Conservation (phyloP, 2,329 filamentous ascomycete genomes). For the Fusarium pilosicola region DNA sequence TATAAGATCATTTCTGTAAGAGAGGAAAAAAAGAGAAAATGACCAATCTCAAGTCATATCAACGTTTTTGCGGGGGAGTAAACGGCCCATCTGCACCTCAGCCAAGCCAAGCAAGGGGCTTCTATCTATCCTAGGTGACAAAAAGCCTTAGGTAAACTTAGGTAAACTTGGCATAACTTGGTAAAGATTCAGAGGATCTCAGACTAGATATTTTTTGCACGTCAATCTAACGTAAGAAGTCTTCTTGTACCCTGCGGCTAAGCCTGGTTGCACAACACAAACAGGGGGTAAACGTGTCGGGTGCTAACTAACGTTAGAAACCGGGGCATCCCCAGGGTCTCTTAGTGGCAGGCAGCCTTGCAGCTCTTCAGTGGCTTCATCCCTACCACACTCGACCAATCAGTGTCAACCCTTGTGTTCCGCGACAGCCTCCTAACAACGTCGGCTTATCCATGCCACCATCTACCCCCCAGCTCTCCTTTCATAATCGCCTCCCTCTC, state of each 20-base stretch:
- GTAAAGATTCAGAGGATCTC: too few species aligned
- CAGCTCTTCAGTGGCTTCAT: conserved; percentile 13
- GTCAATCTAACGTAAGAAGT: too few species aligned
- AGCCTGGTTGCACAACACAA: neutral
- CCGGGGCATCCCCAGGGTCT: neutral
- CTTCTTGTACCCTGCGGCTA: too few species aligned
- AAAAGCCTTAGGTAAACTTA: too few species aligned
- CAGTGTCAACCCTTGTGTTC: conserved; percentile 16
- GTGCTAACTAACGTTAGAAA: neutral
- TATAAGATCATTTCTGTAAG: too few species aligned
- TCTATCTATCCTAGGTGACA: too few species aligned
- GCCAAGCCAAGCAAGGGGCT: neutral
- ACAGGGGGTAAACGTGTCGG: conserved; percentile 1
- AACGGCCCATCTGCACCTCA: neutral
- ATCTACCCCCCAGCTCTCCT: conserved; percentile 8
- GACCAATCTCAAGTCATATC: too few species aligned
- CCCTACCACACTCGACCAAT: conserved; percentile 7
- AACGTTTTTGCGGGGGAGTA: too few species aligned
- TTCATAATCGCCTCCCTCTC: neutral
- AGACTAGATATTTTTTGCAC: too few species aligned
- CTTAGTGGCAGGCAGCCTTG: conserved; percentile 26
- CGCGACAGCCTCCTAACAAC: conserved; percentile 31
- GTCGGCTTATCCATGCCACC: conserved; percentile 32
- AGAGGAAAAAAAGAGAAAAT: too few species aligned
- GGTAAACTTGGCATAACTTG: too few species aligned